Base-by-base conservation (phyloP, 768 basidiomycete species). In the Russula ochroleuca region DNA sequence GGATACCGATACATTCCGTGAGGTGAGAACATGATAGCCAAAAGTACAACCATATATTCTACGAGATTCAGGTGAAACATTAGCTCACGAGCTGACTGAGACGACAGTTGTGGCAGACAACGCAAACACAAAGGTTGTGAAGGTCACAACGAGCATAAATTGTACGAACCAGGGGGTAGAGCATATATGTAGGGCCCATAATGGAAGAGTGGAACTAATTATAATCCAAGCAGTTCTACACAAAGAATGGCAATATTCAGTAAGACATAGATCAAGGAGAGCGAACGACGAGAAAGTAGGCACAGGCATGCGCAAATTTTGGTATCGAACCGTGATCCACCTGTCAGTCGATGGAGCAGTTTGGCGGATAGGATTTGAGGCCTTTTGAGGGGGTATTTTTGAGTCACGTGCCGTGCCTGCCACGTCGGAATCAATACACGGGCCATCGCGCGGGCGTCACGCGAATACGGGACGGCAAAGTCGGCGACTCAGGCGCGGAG, bases 1-100 rank as follows among this genome's bases (percentile, higher is more conserved):
- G 88, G 88, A 25, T 91, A 90, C 71, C 77, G 84, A 68, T 91
- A 90, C 72, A 83, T 76, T 17, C 70, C 84, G 49, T 88, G 71
- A 80, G 52, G 19, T 33, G 28, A 33, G 53, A 61, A 57, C 41
- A 53, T 28, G 55, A 62, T 25, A 41, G 35, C 23, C 53, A 45
- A 61, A 51, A 63, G 23, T 61, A 54, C 53, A 63, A 56, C 17
- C 53, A 64, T 56, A 63, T 51, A 53, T 47, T 63, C 62, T 65
- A 63, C 40, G 62, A 56, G 56, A 43, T 47, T 63, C 49, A 31
- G 21, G 40, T 31, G 38, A 56, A 55, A 40, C 53, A 56, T 56
- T 48, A 65, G 51, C 45, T 54, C 47, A 48, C 45, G 37, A 48
- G 57, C 51, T 47, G 45, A 28, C 37, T 37, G 56, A 57, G 52